Evolutionary conservation across 1,284 basidiomycete genomes (phyloP).

Genomic region (Lentinula novae-zelandiae): DNA sequence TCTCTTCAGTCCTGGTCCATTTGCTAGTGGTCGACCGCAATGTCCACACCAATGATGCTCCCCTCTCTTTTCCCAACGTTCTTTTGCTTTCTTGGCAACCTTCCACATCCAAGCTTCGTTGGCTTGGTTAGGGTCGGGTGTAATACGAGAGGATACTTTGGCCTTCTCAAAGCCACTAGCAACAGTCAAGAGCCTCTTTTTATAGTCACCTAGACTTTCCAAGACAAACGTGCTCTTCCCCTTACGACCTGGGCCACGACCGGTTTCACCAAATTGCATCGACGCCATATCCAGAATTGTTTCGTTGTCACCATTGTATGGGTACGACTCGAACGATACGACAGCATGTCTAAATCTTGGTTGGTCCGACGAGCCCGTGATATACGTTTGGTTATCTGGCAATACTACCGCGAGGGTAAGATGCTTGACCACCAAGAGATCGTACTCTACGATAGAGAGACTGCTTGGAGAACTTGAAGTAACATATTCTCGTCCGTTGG

Average conservation of each 20-base stretch:
- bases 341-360: conserved; percentile 24
- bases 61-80: conserved; percentile 24
- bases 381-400: conserved; percentile 16
- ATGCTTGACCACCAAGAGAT: conserved; percentile 17
- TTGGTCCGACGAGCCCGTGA: conserved; percentile 19
- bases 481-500: conserved; percentile 18
- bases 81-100: conserved; percentile 24
- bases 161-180: conserved; percentile 17
- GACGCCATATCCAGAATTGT: conserved; percentile 28
- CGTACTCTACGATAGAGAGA: conserved; percentile 22
- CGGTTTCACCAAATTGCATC: conserved; percentile 29
- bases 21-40: conserved; percentile 23
- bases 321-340: conserved; percentile 17
- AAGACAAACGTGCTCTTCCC: conserved; percentile 24
- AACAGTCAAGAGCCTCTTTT: conserved; percentile 18
- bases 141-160: conserved; percentile 13
- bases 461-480: conserved; percentile 15
- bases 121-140: conserved; percentile 14
- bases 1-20: conserved; percentile 13
- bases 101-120: conserved; percentile 20
- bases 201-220: conserved; percentile 22
- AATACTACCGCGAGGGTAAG: conserved; percentile 20
- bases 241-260: conserved; percentile 25
- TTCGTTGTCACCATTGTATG: conserved; percentile 10
- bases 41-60: conserved; percentile 27